phyloP scores from a whole-genome alignment of 768 basidiomycete genomes.

The Phaffia tasmanica region DNA sequence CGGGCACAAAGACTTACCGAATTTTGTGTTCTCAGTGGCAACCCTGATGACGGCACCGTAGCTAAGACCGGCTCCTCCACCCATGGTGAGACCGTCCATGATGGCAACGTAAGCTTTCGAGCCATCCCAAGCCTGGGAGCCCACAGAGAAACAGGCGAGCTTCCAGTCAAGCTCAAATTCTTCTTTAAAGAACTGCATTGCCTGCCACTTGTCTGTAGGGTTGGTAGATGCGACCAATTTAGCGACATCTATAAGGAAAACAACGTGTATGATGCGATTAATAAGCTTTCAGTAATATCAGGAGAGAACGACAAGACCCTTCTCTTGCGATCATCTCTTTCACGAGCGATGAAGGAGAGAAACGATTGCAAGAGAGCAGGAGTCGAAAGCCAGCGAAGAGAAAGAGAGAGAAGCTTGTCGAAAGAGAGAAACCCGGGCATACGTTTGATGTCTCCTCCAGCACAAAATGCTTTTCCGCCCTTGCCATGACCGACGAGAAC shows the following conservation, averaged over 20 bases:
- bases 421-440: conserved; percentile 35
- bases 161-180: conserved; percentile 46
- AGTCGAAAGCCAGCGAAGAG: background rate
- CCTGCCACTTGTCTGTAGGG: conserved; percentile 37
- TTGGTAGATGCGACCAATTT: background rate
- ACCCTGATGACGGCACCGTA: conserved; percentile 78
- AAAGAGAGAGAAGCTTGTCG: conserved; percentile 6
- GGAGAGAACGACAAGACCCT: background rate
- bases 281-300: background rate
- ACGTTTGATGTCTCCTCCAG: conserved; percentile 90
- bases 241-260: background rate
- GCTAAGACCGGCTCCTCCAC: conserved; percentile 83
- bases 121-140: conserved; percentile 18
- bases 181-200: conserved; percentile 78
- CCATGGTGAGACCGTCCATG: conserved; percentile 88
- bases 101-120: conserved; percentile 79
- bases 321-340: background rate
- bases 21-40: conserved; percentile 79
- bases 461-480: conserved; percentile 69
- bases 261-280: background rate
- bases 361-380: background rate
- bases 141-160: conserved; percentile 23
- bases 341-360: conserved; percentile 4
- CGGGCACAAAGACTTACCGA: conserved; percentile 35
- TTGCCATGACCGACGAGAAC: conserved; percentile 52